Conservation (phyloP, 805 yeast genomes). For the Lipomyces kockii region DNA sequence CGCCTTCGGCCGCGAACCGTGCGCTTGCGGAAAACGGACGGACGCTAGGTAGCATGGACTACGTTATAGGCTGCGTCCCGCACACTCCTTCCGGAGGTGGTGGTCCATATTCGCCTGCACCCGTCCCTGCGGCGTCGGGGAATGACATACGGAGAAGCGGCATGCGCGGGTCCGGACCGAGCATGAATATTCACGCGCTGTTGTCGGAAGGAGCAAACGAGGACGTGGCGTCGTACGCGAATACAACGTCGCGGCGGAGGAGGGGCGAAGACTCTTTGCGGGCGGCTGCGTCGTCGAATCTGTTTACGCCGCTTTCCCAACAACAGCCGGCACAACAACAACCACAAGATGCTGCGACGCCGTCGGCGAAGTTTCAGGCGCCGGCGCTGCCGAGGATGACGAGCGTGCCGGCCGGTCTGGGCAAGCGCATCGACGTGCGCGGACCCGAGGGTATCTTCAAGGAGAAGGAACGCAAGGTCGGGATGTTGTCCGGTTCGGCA, state of each 20-base stretch:
- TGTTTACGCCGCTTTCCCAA: constrained; percentile 13
- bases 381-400: constrained; percentile 26
- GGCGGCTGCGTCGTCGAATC: not conserved
- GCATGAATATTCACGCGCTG: constrained; percentile 23
- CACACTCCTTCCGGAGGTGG: constrained; percentile 45
- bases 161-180: constrained; percentile 15
- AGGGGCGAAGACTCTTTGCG: not conserved
- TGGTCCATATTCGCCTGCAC: not conserved
- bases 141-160: not conserved
- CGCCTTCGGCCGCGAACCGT: constrained; percentile 72
- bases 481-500: constrained; percentile 21
- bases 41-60: constrained; percentile 61
- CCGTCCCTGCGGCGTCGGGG: not conserved
- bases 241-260: not conserved
- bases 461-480: constrained; percentile 31
- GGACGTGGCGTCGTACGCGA: not conserved
- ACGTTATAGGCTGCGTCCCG: constrained; percentile 69
- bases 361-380: not conserved
- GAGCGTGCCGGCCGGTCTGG: constrained; percentile 30
- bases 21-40: constrained; percentile 85
- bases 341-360: not conserved
- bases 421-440: constrained; percentile 29
- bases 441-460: constrained; percentile 41
- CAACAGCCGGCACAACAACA: not conserved
- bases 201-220: constrained; percentile 6